These are phyloP conservation scores for Phytopythium montanum DNA, from an alignment of 352 stramenopile genomes.

Conservation along the genomic window DNA sequence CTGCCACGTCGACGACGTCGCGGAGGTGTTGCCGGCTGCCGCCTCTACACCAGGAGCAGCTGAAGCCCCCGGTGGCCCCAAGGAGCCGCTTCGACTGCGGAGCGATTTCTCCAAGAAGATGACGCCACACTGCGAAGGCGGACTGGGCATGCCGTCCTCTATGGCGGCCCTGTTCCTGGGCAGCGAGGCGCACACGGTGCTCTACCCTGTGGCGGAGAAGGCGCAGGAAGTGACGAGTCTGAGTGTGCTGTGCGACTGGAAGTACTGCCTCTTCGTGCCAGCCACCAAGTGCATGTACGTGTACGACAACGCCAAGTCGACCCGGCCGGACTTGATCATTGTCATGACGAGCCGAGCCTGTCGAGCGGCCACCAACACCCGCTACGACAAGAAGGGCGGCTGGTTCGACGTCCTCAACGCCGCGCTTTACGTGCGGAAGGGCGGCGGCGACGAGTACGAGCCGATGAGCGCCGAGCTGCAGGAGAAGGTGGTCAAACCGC, in stretches of 20 bases:
- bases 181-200: slow-evolving; percentile 22
- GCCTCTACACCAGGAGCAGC: neutral
- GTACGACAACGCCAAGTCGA: slow-evolving; percentile 47
- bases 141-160: slow-evolving; percentile 43
- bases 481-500: slow-evolving; percentile 34
- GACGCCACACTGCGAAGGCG: slow-evolving; percentile 46
- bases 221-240: slow-evolving; percentile 32
- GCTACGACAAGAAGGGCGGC: slow-evolving; percentile 28
- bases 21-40: neutral
- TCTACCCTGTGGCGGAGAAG: slow-evolving; percentile 39
- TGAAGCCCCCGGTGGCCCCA: neutral
- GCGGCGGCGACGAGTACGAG: slow-evolving; percentile 22
- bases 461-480: slow-evolving; percentile 24
- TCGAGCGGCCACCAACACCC: slow-evolving; percentile 39
- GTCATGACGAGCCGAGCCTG: slow-evolving; percentile 49
- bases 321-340: slow-evolving; percentile 36
- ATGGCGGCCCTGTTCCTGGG: slow-evolving; percentile 53
- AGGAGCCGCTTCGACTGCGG: slow-evolving; percentile 7
- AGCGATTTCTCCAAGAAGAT: slow-evolving; percentile 58
- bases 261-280: slow-evolving; percentile 64
- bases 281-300: slow-evolving; percentile 48
- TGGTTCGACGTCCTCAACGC: slow-evolving; percentile 64
- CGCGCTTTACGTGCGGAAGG: slow-evolving; percentile 30
- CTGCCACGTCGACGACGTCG: slow-evolving; percentile 22
- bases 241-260: slow-evolving; percentile 59